These are phyloP conservation scores for Nigrospora osmanthi DNA, from an alignment of 2,329 filamentous ascomycete genomes.

Conservation along the genomic window DNA sequence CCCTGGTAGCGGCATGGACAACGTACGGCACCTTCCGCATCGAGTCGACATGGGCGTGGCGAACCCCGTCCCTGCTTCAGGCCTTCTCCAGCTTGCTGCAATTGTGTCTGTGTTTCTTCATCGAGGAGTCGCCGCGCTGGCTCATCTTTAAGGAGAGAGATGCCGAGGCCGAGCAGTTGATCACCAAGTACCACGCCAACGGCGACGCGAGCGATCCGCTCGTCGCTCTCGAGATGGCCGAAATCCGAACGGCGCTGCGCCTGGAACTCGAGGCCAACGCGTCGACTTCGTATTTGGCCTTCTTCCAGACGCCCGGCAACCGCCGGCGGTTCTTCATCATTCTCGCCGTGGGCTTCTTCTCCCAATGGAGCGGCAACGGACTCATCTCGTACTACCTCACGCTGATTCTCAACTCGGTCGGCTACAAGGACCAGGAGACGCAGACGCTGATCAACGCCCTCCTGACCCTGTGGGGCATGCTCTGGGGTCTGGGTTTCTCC, in stretches of 20 bases:
- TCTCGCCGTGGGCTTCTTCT: constrained; percentile 1
- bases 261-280: constrained; percentile 32
- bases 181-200: constrained; percentile 22
- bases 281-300: constrained; percentile 10
- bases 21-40: constrained; percentile 11
- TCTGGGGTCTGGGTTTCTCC: constrained; percentile 36
- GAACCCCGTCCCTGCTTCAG: constrained; percentile 35
- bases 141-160: constrained; percentile 27
- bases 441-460: constrained; percentile 30
- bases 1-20: constrained; percentile 11
- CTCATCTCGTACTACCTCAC: constrained; percentile 25
- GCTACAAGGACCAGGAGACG: constrained; percentile 12
- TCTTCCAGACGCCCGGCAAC: constrained; percentile 11
- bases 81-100: constrained; percentile 30
- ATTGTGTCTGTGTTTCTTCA: constrained; percentile 22
- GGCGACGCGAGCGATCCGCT: constrained; percentile 11
- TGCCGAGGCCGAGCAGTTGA: constrained; percentile 23
- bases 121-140: constrained; percentile 39
- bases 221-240: constrained; percentile 29
- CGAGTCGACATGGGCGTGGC: constrained; percentile 23
- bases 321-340: constrained; percentile 7
- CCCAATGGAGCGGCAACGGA: constrained; percentile 10
- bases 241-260: constrained; percentile 33
- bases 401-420: constrained; percentile 25
- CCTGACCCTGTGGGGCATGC: constrained; percentile 35